Base-by-base conservation (phyloP, 805 yeast species). In the Soucietia sequanensis region DNA sequence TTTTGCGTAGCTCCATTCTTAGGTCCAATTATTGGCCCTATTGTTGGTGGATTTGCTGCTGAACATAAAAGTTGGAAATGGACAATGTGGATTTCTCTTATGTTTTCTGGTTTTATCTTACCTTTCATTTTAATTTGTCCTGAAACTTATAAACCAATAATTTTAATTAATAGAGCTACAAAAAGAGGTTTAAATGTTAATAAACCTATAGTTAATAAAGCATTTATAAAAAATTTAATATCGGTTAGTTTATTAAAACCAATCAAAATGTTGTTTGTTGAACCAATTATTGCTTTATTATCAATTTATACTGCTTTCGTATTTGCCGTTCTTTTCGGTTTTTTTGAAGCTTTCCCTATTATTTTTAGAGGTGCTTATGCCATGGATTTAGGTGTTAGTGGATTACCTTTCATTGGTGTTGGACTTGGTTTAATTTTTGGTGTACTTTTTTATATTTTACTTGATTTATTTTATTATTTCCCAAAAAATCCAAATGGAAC, bases 21-120 rank as follows among this genome's bases (percentile, higher is more conserved):
- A 53, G 95, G 95, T 34, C 95, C 95, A 2, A 82, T 81, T 25
- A 57, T 81, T 27, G 87, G 89, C 32, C 90, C 90, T 5, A 72
- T 83, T 33, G 75, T 83, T 58, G 88, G 88, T 34, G 83, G 85
- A 0, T 82, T 79, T 53, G 83, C 82, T 18, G 81, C 79, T 11
- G 80, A 80, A 22, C 63, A 53, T 36, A 74, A 80, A 49, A 83
- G 81, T 28, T 71, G 89, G 81, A 73, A 76, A 58, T 81, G 89
- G 84, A 53, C 69, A 4, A 48, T 50, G 41, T 83, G 87, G 86
- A 81, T 83, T 18, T 75, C 80, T 41, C 63, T 84, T 37, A 79
- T 84, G 67, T 76, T 81, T 43, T 80, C 83, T 22, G 83, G 81
- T 25, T 70, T 74, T 2, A 64, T 78, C 44, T 66, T 79, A 38